Base-by-base conservation (phyloP, 202 grass and related monocot species). In the Panicum virgatum region DNA sequence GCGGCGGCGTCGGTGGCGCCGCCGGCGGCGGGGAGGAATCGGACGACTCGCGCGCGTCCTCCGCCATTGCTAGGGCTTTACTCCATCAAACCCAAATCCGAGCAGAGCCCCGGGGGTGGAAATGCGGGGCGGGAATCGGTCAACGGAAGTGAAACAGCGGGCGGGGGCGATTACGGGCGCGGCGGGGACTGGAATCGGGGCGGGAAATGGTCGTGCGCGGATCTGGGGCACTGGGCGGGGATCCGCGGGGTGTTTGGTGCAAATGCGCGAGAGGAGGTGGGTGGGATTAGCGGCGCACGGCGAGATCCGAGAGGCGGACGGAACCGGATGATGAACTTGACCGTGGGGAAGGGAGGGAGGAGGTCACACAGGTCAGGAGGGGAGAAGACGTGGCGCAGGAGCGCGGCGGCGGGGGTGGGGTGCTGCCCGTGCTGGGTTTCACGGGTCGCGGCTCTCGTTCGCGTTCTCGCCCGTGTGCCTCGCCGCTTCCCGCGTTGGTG, bases 1-100 rank as follows among this genome's bases (percentile, higher is more conserved):
- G 53, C 26, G 45, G 44, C 69, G 30, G 39, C 52, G 48, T 38
- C 18, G 48, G 48, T 51, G 48, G 48, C 48, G 18, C 48, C 22
- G 67, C 15, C 37, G 73, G 64, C 22, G 18, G 52, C 50, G 48
- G 37, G 45, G 84, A 84, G 80, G 87, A 79, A 82, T 76, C 71
- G 37, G 51, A 45, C 62, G 79, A 20, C 34, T 83, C 85, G 39
- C 47, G 77, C 72, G 86, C 77, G 81, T 91, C 84, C 13, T 98
- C 90, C 79, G 84, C 92, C 92, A 98, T 98, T 78, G 72, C 84
- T 66, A 86, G 72, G 77, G 70, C 73, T 86, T 86, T 25, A 86
- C 75, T 77, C 57, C 84, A 81, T 88, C 76, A 75, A 77, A 48
- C 54, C 71, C 77, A 29, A 71, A 87, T 69, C 50, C 79, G 43